Evolutionary conservation across 805 yeast genomes (phyloP).

Genomic region (Lachancea sp.): DNA sequence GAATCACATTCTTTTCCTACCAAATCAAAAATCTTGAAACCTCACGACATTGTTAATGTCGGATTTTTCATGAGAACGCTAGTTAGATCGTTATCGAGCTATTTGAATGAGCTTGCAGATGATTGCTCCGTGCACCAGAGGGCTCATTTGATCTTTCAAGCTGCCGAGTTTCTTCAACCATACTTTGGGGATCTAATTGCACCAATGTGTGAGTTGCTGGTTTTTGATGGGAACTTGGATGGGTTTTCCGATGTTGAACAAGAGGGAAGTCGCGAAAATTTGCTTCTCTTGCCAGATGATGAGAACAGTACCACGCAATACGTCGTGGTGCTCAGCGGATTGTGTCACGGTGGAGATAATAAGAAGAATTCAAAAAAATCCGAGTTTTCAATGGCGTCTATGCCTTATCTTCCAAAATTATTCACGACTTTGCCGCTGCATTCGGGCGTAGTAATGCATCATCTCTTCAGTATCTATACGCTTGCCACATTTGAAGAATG

Average conservation of each 20-base stretch:
- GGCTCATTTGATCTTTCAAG: constrained; percentile 24
- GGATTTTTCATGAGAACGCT: constrained; percentile 26
- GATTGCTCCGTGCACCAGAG: constrained; percentile 11
- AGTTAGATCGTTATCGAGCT: constrained; percentile 21
- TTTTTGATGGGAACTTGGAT: constrained; percentile 20
- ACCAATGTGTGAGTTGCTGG: constrained; percentile 23
- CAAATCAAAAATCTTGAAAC: constrained; percentile 13
- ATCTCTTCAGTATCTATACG: constrained; percentile 22
- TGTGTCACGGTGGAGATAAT: constrained; percentile 26
- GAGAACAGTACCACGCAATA: constrained; percentile 21
- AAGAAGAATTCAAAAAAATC: constrained; percentile 22
- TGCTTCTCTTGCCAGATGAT: constrained; percentile 22
- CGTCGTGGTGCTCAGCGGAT: constrained; percentile 26
- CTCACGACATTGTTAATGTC: constrained; percentile 18
- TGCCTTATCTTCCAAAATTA: constrained; percentile 23
- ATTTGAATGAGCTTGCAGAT: constrained; percentile 12
- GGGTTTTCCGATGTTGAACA: constrained; percentile 11
- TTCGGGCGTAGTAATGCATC: constrained; percentile 17
- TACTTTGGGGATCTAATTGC: constrained; percentile 21
- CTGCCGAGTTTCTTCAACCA: constrained; percentile 31
- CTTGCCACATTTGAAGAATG: constrained; percentile 29
- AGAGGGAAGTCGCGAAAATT: constrained; percentile 8
- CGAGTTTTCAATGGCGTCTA: constrained; percentile 16
- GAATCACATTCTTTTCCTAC: constrained; percentile 28
- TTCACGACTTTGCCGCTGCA: constrained; percentile 22